Base-by-base conservation (phyloP, 2,329 filamentous ascomycete species). In the Blumeriella jaapii region DNA sequence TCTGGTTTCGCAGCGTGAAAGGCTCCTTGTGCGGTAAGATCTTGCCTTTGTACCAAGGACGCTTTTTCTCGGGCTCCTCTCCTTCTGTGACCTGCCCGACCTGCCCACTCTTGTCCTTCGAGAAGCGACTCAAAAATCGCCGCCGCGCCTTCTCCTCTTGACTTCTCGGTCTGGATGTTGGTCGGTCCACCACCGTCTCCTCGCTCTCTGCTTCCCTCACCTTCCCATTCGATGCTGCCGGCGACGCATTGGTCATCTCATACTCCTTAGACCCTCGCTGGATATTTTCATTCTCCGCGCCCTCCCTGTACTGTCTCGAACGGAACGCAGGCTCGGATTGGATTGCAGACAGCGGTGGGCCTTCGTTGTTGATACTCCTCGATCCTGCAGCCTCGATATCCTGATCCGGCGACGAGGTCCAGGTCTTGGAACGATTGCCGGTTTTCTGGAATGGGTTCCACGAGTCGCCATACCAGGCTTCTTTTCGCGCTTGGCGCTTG, bases 1-100 rank as follows among this genome's bases (percentile, higher is more conserved):
- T 57, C 58, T 87, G 82, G 50, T 78, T 77, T 40, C 60, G 60
- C 6, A 71, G 51, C 0, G 75, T 79, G 40, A 72, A 80, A 13
- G 56, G 52, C 25, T 59, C 54, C 29, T 60, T 52, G 35, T 59
- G 60, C 36, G 64, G 59, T 37, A 64, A 55, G n/a, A 56, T 55
- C 35, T 64, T 60, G 14, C 51, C 52, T 29, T 44, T 50, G 25
- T 51, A 55, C 37, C 50, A 51, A 9, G 50, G 46, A 8, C 43
- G 29, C 33, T 51, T 50, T 34, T 54, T 55, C 13, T 42, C 39
- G 6, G 31, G 34, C 11, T 48, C 44, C 5, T 49, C 45, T 8
- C 39, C 41, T 17, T 48, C 40, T 2, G 31, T 33, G 10, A 34
- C 16, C 9, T 4, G 12, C 25, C 15, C 25, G 25, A 5, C 15